Base-by-base conservation (phyloP, 2,329 filamentous ascomycete species). In the Fusarium sp. region DNA sequence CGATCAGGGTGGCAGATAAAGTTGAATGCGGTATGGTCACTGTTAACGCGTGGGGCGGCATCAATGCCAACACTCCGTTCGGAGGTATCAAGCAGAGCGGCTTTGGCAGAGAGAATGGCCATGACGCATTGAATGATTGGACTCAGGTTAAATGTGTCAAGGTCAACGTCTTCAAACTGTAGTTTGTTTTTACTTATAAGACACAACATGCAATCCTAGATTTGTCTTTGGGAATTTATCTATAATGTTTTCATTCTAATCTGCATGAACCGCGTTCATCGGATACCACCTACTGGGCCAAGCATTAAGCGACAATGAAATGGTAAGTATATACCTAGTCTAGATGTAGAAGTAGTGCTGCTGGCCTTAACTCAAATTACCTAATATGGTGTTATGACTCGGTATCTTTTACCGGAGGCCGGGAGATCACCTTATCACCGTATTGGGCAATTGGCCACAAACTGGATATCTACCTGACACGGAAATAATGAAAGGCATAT, bases 11-110 rank as follows among this genome's bases (percentile, higher is more conserved):
- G 3, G 59, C 70, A 1, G 70, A 72, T 3, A n/a, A 53, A 22
- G 56, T 92, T 39, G 87, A 92, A 67, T 86, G 89, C 0, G 90
- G 90, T 6, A 91, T 91, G 88, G 85, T 92, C 2, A 89, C 88
- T 49, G 85, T 90, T 31, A 90, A 91, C 72, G 68, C 68, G 0
- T 75, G 74, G 65, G 75, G 75, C 18, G 68, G 66, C 18, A 46
- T 74, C 7, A 69, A 70, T 43, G 69, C 72, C 0, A 76, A 75
- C 17, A 69, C 75, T 4, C 78, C 78, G 1, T 80, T 80, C 66
- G 78, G 78, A 0, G 78, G 78, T 10, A 68, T 78, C 6, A 80
- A 80, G 58, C 71, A 78, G 57, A 76, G 74, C 7, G 77, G 78
- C 0, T 77, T 77, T 20, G 77, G 78, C 0, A 62, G 74, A 13